Evolutionary conservation across 2,329 filamentous ascomycete genomes (phyloP), one percentile per base, ranked within the genome.

Genomic region (Neocatenulostroma microsporum): DNA sequence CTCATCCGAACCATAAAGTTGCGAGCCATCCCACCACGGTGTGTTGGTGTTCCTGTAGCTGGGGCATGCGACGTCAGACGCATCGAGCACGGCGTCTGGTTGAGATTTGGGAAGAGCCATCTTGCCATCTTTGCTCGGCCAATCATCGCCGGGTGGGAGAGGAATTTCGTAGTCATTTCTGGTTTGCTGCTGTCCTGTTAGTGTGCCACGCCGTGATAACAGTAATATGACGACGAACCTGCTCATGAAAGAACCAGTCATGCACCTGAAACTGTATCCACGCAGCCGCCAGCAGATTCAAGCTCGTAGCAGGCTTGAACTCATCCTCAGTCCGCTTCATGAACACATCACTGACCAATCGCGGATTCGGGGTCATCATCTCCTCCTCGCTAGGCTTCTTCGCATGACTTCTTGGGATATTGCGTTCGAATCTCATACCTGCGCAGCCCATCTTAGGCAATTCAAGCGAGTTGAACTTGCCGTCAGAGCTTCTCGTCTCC

Each of bases 221-320:
- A 34, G n/a, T 21, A n/a, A 20, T 12, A 21, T 26, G 20, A 36
- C 21, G 12, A 30, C 26, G 20, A n/a, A 37, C 38, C 4, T 37
- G 27, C 6, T 41, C 50, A 35, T 61, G 58, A 21, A 24, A 24
- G 31, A 34, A 34, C 63, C 63, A 67, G 39, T 66, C 64, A 37
- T 69, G 66, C 0, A 61, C 61, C 37, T 68, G 64, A 35, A 69
- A 69, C 43, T 70, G 67, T n/a, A 69, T 68, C 65, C 66, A 70
- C 1, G 66, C 66, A 11, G 66, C 66, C 3, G 66, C 66, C 5
- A 70, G 50, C 25, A 70, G 42, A 37, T 70, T 70, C 39, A 69
- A 37, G 2, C 55, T 64, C 0, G 63, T 68, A 1, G 66, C 67
- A 3, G 64, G 65, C 17, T 63, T 64, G 44, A 69, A 69, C 3